phyloP scores from a whole-genome alignment of 805 yeast species.

The Kodamaea hsintzibuensis region DNA sequence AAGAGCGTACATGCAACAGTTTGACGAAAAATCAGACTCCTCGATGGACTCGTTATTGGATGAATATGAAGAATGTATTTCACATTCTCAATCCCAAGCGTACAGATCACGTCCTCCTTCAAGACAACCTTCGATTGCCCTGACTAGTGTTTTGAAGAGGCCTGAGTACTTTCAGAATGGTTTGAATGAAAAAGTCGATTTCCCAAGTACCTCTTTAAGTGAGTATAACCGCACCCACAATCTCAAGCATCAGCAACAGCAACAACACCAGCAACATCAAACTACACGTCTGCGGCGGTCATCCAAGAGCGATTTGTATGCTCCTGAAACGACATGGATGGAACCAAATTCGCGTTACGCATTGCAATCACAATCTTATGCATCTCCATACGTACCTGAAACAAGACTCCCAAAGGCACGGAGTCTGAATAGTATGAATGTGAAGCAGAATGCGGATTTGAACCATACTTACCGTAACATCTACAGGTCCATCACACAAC shows the following conservation, averaged over 20 bases:
- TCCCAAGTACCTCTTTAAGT: constrained; percentile 38
- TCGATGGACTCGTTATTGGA: constrained; percentile 44
- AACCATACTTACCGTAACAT: constrained; percentile 35
- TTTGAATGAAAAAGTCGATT: constrained; percentile 15
- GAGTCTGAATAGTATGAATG: constrained; percentile 21
- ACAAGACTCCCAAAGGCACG: constrained; percentile 19
- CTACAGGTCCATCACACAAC: constrained; percentile 37
- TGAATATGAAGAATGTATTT: constrained; percentile 45
- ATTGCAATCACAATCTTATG: not conserved
- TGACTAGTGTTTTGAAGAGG: constrained; percentile 15
- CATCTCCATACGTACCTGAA: not conserved
- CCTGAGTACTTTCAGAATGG: constrained; percentile 1
- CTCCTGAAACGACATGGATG: constrained; percentile 54
- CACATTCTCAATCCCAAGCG: constrained; percentile 20
- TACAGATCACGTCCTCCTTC: constrained; percentile 27
- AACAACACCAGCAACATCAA: constrained; percentile 11
- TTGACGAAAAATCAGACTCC: constrained; percentile 16
- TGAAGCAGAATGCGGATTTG: constrained; percentile 19
- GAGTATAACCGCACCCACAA: constrained; percentile 33
- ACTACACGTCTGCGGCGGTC: constrained; percentile 32
- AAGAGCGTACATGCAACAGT: constrained; percentile 17
- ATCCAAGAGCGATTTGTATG: constrained; percentile 41
- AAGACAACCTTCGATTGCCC: constrained; percentile 24
- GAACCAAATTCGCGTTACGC: constrained; percentile 32
- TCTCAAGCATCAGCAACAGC: constrained; percentile 10